These are phyloP conservation scores for Quercus gilva DNA, from an alignment of 306 rosid species.

Conservation along the genomic window DNA sequence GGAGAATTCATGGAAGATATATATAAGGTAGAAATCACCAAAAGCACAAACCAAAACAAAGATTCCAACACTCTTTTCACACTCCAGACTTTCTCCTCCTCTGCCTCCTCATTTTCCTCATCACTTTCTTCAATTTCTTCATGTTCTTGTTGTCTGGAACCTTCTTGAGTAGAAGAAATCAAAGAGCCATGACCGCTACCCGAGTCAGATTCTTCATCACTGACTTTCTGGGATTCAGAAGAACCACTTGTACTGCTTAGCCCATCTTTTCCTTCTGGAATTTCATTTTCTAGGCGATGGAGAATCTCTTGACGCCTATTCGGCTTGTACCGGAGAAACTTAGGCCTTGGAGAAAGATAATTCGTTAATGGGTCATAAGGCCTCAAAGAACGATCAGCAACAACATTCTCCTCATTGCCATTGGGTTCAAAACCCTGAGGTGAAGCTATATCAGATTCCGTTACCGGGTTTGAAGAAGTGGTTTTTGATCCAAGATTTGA, in stretches of 20 bases:
- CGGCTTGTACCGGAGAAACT: slow-evolving; percentile 43
- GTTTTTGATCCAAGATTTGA: background rate
- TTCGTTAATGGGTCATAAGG: slow-evolving; percentile 46
- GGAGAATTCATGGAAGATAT: slow-evolving; percentile 25
- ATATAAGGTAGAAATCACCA: slow-evolving; percentile 17
- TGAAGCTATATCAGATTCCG: background rate
- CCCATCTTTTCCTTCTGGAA: slow-evolving; percentile 7
- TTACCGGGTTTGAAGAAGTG: background rate
- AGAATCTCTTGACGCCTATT: slow-evolving; percentile 30
- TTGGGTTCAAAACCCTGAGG: slow-evolving; percentile 6
- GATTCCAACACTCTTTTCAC: slow-evolving; percentile 23
- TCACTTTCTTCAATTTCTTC: slow-evolving; percentile 22
- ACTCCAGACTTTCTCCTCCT: slow-evolving; percentile 21
- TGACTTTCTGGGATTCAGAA: slow-evolving; percentile 11
- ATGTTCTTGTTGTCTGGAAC: background rate
- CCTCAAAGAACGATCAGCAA: background rate
- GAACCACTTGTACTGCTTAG: slow-evolving; percentile 13
- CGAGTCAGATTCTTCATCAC: slow-evolving; percentile 20
- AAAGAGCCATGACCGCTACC: background rate
- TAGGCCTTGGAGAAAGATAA: slow-evolving; percentile 49
- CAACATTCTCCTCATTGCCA: background rate
- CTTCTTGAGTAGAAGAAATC: slow-evolving; percentile 11
- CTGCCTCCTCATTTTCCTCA: slow-evolving; percentile 13
- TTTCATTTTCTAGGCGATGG: slow-evolving; percentile 19
- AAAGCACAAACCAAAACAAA: slow-evolving; percentile 11